phyloP scores from a whole-genome alignment of 192 early-diverging fungal species.

The Dissophora ornata region DNA sequence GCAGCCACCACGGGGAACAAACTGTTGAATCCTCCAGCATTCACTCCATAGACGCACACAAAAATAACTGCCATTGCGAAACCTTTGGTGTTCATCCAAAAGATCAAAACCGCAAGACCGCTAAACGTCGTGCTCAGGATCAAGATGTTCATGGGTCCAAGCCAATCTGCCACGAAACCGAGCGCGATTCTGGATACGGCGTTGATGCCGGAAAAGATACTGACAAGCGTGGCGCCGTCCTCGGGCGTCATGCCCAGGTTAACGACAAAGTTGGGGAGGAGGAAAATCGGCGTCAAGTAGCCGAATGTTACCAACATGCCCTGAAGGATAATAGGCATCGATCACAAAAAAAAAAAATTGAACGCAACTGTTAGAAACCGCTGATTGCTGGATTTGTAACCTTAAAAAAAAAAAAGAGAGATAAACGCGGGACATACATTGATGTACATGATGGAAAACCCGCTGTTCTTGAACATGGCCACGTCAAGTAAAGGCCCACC shows the following conservation, averaged over 20 bases:
- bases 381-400: no score
- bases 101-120: conserved; percentile 49
- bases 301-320: conserved; percentile 23
- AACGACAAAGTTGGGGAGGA: conserved; percentile 39
- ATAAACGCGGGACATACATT: no score
- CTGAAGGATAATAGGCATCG: not conserved
- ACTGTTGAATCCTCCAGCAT: conserved; percentile 59
- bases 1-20: conserved; percentile 49
- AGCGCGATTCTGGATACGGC: conserved; percentile 55
- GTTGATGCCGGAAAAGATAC: conserved; percentile 59
- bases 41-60: conserved; percentile 56
- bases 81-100: conserved; percentile 59
- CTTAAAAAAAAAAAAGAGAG: no score
- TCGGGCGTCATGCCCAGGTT: conserved; percentile 37
- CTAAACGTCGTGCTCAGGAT: conserved; percentile 51
- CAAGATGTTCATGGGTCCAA: conserved; percentile 56
- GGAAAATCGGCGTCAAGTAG: conserved; percentile 49
- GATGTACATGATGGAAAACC: conserved; percentile 53
- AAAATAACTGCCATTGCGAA: conserved; percentile 47
- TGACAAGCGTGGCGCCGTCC: conserved; percentile 52
- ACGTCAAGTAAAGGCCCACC: conserved; percentile 42
- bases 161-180: conserved; percentile 53
- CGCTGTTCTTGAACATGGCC: conserved; percentile 51
- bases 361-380: no score
- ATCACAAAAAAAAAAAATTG: no score